A percentile compares a stretch with the other conserved stretches of the same genome.
phyloP scores from a whole-genome alignment of 2,329 filamentous ascomycete species.

The Colletotrichum spinosum region DNA sequence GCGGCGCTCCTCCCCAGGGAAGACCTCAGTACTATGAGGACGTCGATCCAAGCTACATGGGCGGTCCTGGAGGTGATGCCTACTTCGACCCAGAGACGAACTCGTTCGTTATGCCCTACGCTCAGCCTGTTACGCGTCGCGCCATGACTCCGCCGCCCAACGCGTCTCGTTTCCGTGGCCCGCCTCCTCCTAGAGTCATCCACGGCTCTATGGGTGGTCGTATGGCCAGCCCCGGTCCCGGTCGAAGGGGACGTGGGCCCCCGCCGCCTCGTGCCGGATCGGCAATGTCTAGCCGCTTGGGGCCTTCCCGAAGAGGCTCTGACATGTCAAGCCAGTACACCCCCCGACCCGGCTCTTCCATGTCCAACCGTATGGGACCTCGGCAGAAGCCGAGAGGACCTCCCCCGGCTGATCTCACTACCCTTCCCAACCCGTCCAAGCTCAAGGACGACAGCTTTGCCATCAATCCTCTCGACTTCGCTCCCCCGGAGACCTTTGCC shows the following conservation, averaged over 20 bases:
- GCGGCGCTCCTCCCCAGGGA: conserved; percentile 35
- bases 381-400: conserved; percentile 62
- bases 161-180: conserved; percentile 57
- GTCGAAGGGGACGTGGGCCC: conserved; percentile 56
- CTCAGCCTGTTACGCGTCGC: conserved; percentile 85
- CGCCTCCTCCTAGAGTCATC: conserved; percentile 53
- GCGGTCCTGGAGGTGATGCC: conserved; percentile 58
- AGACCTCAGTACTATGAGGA: conserved; percentile 76
- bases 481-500: conserved; percentile 76
- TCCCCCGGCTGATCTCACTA: conserved; percentile 78
- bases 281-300: conserved; percentile 44
- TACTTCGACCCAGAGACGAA: conserved; percentile 76
- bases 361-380: conserved; percentile 59
- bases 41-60: conserved; percentile 76
- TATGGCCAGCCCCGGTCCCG: conserved; percentile 58
- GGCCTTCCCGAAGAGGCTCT: conserved; percentile 47
- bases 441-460: conserved; percentile 85
- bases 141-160: conserved; percentile 94
- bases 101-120: conserved; percentile 83
- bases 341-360: conserved; percentile 74
- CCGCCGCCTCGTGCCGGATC: conserved; percentile 65
- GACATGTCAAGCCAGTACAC: conserved; percentile 51
- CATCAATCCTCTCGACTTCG: conserved; percentile 82
- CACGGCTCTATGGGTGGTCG: conserved; percentile 59
- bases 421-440: conserved; percentile 87